These are phyloP conservation scores for Alternaria incomplexa DNA, from an alignment of 2,329 filamentous ascomycete species.

Conservation along the genomic window DNA sequence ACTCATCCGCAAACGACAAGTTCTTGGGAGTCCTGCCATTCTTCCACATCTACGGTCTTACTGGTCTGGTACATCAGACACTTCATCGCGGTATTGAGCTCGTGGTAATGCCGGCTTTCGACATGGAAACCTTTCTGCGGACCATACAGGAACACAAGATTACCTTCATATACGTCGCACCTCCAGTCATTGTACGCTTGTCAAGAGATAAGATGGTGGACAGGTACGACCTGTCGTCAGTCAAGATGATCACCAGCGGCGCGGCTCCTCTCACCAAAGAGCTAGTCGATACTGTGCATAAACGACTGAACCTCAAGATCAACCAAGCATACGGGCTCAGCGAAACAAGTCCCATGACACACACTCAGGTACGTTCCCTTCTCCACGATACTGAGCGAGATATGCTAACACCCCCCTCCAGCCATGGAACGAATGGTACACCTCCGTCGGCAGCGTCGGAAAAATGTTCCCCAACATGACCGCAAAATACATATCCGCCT, in stretches of 20 bases:
- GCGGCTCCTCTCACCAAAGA: constrained; percentile 83
- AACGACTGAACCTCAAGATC: constrained; percentile 63
- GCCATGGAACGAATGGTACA: constrained; percentile 35
- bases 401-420: neutral
- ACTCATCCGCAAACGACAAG: constrained; percentile 64
- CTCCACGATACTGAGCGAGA: no score
- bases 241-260: constrained; percentile 84
- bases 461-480: constrained; percentile 77
- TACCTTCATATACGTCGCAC: constrained; percentile 80
- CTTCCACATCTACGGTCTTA: constrained; percentile 89
- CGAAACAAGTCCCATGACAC: constrained; percentile 34
- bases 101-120: constrained; percentile 78
- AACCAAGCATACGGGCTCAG: constrained; percentile 35
- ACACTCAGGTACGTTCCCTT: constrained; percentile 22
- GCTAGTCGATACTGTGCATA: constrained; percentile 75
- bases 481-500: constrained; percentile 74
- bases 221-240: constrained; percentile 76
- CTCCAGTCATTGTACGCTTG: constrained; percentile 79
- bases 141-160: constrained; percentile 75
- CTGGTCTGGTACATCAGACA: constrained; percentile 71
- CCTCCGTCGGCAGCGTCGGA: constrained; percentile 73
- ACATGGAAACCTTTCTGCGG: constrained; percentile 76
- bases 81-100: constrained; percentile 70
- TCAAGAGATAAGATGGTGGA: constrained; percentile 77
- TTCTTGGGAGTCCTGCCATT: constrained; percentile 83